A percentile compares a stretch with the other conserved stretches of the same genome.
Conservation (phyloP, 805 yeast genomes). For the Lipomyces orientalis region DNA sequence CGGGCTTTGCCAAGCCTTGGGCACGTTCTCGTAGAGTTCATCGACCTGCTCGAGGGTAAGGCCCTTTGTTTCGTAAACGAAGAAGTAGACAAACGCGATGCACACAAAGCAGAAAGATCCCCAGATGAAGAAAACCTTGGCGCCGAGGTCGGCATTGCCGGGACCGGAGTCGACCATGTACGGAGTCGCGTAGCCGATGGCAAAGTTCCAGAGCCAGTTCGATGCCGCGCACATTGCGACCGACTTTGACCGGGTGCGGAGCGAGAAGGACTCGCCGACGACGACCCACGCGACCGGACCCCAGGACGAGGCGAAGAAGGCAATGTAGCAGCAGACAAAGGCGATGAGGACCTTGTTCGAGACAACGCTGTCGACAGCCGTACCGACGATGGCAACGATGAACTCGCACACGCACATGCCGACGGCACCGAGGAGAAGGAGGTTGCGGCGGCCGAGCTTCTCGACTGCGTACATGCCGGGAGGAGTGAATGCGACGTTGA, state of each 20-base stretch:
- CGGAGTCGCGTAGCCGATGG: constrained; percentile 74
- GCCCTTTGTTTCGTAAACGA: constrained; percentile 70
- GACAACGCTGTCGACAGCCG: constrained; percentile 49
- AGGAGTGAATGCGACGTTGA: constrained; percentile 76
- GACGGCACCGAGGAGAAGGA: constrained; percentile 72
- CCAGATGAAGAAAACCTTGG: constrained; percentile 75
- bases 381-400: constrained; percentile 71
- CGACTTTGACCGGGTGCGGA: constrained; percentile 75
- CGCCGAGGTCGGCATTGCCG: constrained; percentile 67
- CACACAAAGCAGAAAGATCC: constrained; percentile 68
- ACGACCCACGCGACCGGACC: constrained; percentile 81
- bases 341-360: constrained; percentile 55
- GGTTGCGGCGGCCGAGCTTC: constrained; percentile 75
- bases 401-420: constrained; percentile 75
- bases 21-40: constrained; percentile 55
- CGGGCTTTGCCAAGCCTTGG: constrained; percentile 28
- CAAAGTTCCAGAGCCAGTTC: constrained; percentile 80
- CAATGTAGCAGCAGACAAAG: constrained; percentile 64
- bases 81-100: constrained; percentile 61
- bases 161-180: constrained; percentile 61
- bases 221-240: constrained; percentile 74
- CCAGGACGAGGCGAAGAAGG: constrained; percentile 83
- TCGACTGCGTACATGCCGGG: constrained; percentile 86
- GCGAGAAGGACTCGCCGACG: constrained; percentile 67
- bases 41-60: constrained; percentile 71